These are phyloP conservation scores for Elaeis guineensis DNA, from an alignment of 176 grass and related monocot genomes.

Conservation along the genomic window DNA sequence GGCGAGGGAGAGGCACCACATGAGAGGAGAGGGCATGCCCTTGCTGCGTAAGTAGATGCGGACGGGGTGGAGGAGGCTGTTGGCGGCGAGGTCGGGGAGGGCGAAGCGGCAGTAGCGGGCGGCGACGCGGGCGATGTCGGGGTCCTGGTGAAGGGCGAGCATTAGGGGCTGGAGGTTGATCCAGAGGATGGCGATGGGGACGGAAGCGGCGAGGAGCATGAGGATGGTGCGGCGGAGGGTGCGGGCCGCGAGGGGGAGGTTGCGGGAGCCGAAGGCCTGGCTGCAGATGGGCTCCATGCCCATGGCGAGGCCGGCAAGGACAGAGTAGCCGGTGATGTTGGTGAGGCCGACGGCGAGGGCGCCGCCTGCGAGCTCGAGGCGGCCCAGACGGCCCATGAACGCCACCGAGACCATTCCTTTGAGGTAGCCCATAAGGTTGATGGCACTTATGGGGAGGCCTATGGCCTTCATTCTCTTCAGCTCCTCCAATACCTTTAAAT, in stretches of 20 bases:
- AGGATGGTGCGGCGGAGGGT: conserved; percentile 8
- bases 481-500: conserved; percentile 10
- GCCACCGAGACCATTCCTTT: conserved; percentile 16
- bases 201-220: conserved; percentile 3
- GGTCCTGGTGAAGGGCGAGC: conserved; percentile 11
- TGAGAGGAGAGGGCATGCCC: background rate
- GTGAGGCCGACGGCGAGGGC: conserved; percentile 20
- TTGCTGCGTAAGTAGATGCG: conserved; percentile 18
- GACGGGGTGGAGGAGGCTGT: conserved; percentile 11
- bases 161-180: conserved; percentile 8
- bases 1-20: conserved; percentile 19
- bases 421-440: conserved; percentile 17
- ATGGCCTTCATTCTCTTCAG: conserved; percentile 16
- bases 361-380: conserved; percentile 17
- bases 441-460: conserved; percentile 6
- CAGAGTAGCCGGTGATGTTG: conserved; percentile 26
- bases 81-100: conserved; percentile 13
- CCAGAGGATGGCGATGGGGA: conserved; percentile 14
- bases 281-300: conserved; percentile 27
- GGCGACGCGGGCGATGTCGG: conserved; percentile 9
- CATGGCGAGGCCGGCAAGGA: conserved; percentile 14
- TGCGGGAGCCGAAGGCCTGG: conserved; percentile 26
- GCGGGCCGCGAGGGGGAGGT: conserved; percentile 3
- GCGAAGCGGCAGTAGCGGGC: conserved; percentile 8
- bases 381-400: conserved; percentile 17